Base-by-base conservation (phyloP, 1,284 basidiomycete genomes). In the Pterulicium gracile region DNA sequence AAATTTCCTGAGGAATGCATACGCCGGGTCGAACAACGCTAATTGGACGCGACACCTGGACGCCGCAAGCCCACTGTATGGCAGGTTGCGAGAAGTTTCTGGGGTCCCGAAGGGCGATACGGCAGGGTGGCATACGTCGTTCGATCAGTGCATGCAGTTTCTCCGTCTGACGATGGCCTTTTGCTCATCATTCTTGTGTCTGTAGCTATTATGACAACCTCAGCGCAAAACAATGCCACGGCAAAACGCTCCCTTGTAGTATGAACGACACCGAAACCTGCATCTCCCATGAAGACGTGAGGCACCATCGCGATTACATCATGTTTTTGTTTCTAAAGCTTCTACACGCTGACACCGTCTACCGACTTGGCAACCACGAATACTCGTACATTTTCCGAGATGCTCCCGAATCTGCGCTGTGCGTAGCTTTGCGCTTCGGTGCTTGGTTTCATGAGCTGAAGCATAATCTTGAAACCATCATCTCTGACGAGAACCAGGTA, bases 171-270 rank as follows among this genome's bases (percentile, higher is more conserved):
- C 21, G 10, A 15, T 49, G 43, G 13, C 15, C 24, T 24, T 23
- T 19, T 2, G 23, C 27, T n/a, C n/a, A n/a, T n/a, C 5, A 27
- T 36, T 3, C 7, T 14, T 45, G 27, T 2, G 14, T 21, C 15
- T 35, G 7, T 45, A 72, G 69, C 48, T 72, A 73, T 50, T 72
- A 69, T 45, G 70, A 73, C 46, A 73, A 73, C 47, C 50, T 73
- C 46, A 69, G 65, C 36, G 69, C 68, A 0, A 72, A 72, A 45
- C 64, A 67, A 44, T 72, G 70, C 47, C 69, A 72, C 45, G 58
- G 55, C n/a, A 72, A 70, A 50, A 27, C 55, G 1, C 57, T 72
- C 1, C 69, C 70, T 1, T 72, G 69, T 45, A 69, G 60, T 48
- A 43, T 67, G 0, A 69, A 70, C 47, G 64, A 66, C 47, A 67